These are phyloP conservation scores for Xylaria digitata DNA, from an alignment of 2,329 filamentous ascomycete species.

Conservation along the genomic window DNA sequence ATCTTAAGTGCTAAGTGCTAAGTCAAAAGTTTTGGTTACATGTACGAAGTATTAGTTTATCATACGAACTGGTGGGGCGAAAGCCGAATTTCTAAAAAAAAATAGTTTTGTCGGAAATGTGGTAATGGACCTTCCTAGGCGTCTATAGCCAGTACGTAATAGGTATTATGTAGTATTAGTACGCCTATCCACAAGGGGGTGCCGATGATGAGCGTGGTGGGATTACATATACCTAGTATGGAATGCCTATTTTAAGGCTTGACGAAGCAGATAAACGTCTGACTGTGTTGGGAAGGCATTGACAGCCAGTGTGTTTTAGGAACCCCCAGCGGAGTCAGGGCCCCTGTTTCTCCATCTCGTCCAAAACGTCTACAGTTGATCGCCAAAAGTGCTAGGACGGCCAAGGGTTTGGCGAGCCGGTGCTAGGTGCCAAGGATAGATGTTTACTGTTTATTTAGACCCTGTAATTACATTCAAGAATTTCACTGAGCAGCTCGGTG, in stretches of 20 bases:
- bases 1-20: no score
- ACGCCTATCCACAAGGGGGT: no score
- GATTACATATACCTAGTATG: slow-evolving; percentile 11
- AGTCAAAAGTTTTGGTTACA: no score
- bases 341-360: not conserved
- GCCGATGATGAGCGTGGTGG: not conserved
- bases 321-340: not conserved
- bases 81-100: no score
- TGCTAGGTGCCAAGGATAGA: slow-evolving; percentile 4
- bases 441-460: slow-evolving; percentile 30
- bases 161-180: no score
- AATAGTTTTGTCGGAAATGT: no score
- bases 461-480: not conserved
- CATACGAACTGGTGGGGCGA: no score
- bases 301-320: not conserved
- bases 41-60: no score
- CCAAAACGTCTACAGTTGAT: not conserved
- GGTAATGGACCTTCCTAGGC: no score
- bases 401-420: slow-evolving; percentile 23
- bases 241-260: slow-evolving; percentile 7
- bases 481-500: slow-evolving; percentile 9
- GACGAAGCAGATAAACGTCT: not conserved
- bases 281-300: not conserved
- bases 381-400: not conserved
- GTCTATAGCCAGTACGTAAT: no score